These are phyloP conservation scores for Pachysandra terminalis DNA, from an alignment of 164 flowering plant species.

Conservation along the genomic window DNA sequence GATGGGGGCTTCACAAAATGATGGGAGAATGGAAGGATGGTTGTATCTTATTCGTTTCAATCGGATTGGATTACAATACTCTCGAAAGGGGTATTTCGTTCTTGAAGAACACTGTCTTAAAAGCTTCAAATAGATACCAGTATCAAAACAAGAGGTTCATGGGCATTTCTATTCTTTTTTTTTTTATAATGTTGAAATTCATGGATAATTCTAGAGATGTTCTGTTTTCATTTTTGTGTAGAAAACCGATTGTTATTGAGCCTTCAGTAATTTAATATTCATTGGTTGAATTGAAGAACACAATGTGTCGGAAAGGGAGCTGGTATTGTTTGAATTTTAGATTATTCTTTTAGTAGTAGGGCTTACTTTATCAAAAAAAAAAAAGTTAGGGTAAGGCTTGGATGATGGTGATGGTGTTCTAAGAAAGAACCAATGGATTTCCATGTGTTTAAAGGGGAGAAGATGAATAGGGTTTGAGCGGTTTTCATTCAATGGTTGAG, in stretches of 20 bases:
- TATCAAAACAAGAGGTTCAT: constrained; percentile 48
- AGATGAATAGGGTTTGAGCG: background rate
- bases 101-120: constrained; percentile 56
- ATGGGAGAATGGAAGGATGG: constrained; percentile 81
- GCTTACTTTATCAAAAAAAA: too few species aligned
- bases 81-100: constrained; percentile 73
- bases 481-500: background rate
- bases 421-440: background rate
- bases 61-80: constrained; percentile 66
- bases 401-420: too few species aligned
- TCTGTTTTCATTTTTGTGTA: constrained; percentile 1
- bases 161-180: background rate
- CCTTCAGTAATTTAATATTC: background rate
- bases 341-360: too few species aligned
- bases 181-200: background rate
- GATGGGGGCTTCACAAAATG: constrained; percentile 36
- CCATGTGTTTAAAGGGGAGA: background rate
- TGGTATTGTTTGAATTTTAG: background rate
- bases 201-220: background rate
- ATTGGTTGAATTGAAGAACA: background rate
- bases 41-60: constrained; percentile 62
- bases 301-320: background rate
- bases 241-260: background rate
- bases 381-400: too few species aligned
- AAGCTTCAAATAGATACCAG: constrained; percentile 61